Conservation (phyloP, 352 stramenopile species). For the Elongisporangium anandrum region DNA sequence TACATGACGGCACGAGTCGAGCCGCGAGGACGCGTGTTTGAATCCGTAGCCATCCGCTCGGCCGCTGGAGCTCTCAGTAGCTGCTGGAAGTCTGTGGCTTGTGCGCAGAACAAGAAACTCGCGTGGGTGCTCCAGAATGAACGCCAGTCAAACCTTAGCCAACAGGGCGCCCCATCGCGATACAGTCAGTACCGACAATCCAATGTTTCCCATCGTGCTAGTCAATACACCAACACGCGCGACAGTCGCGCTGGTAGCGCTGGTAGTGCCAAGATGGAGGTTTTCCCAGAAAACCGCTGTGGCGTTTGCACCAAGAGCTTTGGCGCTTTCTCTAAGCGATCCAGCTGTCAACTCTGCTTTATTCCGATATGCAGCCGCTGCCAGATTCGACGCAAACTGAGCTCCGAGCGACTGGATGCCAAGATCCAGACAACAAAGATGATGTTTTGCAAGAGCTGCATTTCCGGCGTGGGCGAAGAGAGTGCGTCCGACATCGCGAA, state of each 20-base stretch:
- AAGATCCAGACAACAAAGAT: conserved; percentile 40
- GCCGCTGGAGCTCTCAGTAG: conserved; percentile 42
- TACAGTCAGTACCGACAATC: conserved; percentile 4
- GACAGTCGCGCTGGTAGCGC: conserved; percentile 4
- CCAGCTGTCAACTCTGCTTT: conserved; percentile 38
- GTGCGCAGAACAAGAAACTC: conserved; percentile 70
- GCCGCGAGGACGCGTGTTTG: conserved; percentile 34
- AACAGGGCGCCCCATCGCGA: conserved; percentile 7
- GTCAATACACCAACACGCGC: conserved; percentile 12
- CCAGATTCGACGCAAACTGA: conserved; percentile 39
- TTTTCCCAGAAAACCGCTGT: conserved; percentile 11
- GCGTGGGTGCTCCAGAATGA: conserved; percentile 47
- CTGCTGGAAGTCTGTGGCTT: conserved; percentile 59
- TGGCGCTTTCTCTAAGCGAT: conserved; percentile 22
- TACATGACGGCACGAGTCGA: conserved; percentile 61
- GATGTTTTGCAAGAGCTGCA: conserved; percentile 65
- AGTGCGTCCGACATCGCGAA: conserved; percentile 56
- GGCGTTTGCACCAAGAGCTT: conserved; percentile 27
- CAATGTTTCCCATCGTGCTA: conserved; percentile 17
- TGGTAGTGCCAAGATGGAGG: neutral
- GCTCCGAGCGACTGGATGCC: conserved; percentile 31
- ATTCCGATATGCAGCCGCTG: conserved; percentile 39
- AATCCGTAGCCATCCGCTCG: conserved; percentile 34
- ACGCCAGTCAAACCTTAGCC: conserved; percentile 17
- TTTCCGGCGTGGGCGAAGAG: conserved; percentile 43